Evolutionary conservation across 345 rosid genomes (phyloP).

Genomic region (Syzygium aromaticum): DNA sequence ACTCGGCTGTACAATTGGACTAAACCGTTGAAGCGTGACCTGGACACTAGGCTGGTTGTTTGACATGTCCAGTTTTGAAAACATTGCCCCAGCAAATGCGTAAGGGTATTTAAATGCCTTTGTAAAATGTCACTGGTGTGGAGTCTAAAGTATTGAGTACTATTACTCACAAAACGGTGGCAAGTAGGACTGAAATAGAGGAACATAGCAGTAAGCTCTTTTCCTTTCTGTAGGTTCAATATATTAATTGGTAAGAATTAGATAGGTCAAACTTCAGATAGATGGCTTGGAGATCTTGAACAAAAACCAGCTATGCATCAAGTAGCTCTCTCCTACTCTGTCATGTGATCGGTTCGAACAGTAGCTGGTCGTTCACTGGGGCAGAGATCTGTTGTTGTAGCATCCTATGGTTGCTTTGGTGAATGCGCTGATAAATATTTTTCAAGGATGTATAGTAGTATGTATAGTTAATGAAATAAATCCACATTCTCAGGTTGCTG

Average conservation of each 20-base stretch:
- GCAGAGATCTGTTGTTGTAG: not conserved
- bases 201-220: not conserved
- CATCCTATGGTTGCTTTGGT: not conserved
- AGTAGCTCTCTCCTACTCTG: not conserved
- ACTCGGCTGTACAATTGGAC: not conserved
- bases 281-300: not conserved
- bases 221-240: not conserved
- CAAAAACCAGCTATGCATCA: not conserved
- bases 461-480: not conserved
- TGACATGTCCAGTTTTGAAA: not conserved
- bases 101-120: not conserved
- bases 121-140: not conserved
- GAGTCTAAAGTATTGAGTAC: not conserved
- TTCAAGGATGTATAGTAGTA: not conserved
- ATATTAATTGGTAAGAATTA: not conserved
- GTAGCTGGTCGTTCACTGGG: not conserved
- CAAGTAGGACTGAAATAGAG: not conserved
- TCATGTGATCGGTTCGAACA: not conserved
- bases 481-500: conserved; percentile 55
- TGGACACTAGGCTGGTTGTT: not conserved
- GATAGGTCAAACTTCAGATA: not conserved
- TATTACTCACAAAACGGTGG: not conserved
- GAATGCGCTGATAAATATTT: not conserved
- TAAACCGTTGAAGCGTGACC: not conserved
- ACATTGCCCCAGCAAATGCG: not conserved